Percentiles rank a stretch among this genome's conserved stretches.
Conservation (phyloP, 2,329 filamentous ascomycete species). For the Penicillium sp. region DNA sequence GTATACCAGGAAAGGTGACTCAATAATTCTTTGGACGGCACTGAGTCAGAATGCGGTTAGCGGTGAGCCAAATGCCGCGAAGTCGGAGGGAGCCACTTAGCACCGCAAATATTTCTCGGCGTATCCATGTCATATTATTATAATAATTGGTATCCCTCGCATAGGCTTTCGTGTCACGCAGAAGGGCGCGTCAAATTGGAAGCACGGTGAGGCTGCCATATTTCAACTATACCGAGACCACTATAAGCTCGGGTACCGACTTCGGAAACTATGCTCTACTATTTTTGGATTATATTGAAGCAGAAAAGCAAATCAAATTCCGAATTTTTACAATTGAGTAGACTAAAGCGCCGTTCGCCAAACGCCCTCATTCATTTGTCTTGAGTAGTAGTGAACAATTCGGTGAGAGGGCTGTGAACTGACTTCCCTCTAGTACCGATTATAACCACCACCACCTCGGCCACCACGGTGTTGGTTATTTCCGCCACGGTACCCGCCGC, state of each 20-base stretch:
- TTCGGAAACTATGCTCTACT: background rate
- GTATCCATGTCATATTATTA: too few relatives aligned
- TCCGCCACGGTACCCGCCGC: constrained; percentile 23
- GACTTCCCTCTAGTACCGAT: constrained; percentile 31
- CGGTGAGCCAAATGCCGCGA: background rate
- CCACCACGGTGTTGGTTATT: constrained; percentile 29
- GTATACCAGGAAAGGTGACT: constrained; percentile 8
- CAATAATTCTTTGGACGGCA: constrained; percentile 17
- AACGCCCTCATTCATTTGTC: background rate
- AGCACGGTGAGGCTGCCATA: background rate
- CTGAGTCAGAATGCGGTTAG: constrained; percentile 13
- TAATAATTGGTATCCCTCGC: background rate
- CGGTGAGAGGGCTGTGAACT: background rate
- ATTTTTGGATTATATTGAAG: background rate
- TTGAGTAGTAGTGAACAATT: constrained; percentile 1
- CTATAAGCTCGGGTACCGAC: background rate
- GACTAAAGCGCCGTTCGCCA: constrained; percentile 6
- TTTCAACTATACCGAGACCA: background rate
- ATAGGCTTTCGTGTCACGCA: background rate
- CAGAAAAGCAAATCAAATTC: background rate
- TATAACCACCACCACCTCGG: constrained; percentile 38
- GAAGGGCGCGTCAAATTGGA: background rate
- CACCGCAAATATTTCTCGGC: too few relatives aligned
- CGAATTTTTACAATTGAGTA: constrained; percentile 9
- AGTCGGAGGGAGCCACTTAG: background rate